These are phyloP conservation scores for Chlamydomonas incerta DNA, from an alignment of 139 green algal genomes.

Conservation along the genomic window DNA sequence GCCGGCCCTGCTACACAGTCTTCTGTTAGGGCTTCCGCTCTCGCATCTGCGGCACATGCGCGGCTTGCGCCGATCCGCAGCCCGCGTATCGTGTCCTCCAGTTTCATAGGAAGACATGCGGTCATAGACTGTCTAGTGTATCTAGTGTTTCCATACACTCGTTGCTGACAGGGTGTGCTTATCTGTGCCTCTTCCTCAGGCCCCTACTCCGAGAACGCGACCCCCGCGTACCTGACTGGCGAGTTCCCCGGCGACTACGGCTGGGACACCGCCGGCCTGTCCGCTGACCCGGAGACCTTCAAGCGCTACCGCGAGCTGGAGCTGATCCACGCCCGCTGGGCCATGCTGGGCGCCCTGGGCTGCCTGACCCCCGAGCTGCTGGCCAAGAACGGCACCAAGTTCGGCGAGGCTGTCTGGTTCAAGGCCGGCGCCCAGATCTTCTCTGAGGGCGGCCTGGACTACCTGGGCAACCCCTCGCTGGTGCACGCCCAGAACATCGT, in stretches of 20 bases:
- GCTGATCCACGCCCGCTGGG: slow-evolving; percentile 98
- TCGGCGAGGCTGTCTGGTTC: slow-evolving; percentile 93
- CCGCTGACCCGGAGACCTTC: slow-evolving; percentile 87
- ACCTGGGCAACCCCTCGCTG: slow-evolving; percentile 93
- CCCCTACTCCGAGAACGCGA: slow-evolving; percentile 33
- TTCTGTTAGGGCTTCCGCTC: too few relatives aligned
- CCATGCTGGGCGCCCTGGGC: slow-evolving; percentile 94
- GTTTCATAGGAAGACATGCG: too few relatives aligned
- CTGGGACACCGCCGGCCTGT: slow-evolving; percentile 95
- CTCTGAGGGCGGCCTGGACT: too few relatives aligned
- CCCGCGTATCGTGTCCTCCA: too few relatives aligned
- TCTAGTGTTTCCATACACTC: too few relatives aligned
- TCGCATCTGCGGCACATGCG: too few relatives aligned
- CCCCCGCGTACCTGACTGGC: slow-evolving; percentile 77
- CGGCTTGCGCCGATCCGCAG: too few relatives aligned
- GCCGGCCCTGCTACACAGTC: too few relatives aligned
- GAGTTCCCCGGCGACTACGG: slow-evolving; percentile 96
- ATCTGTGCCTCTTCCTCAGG: too few relatives aligned
- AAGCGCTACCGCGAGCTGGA: slow-evolving; percentile 92
- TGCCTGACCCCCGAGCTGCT: too few relatives aligned
- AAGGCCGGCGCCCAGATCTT: slow-evolving; percentile 97
- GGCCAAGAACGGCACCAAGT: slow-evolving; percentile 63
- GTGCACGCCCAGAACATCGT: slow-evolving; percentile 97
- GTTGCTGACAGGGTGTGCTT: too few relatives aligned
- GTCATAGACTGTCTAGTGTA: too few relatives aligned